Evolutionary conservation across 331 rosid species (phyloP).

Genomic region (Telfairia occidentalis): DNA sequence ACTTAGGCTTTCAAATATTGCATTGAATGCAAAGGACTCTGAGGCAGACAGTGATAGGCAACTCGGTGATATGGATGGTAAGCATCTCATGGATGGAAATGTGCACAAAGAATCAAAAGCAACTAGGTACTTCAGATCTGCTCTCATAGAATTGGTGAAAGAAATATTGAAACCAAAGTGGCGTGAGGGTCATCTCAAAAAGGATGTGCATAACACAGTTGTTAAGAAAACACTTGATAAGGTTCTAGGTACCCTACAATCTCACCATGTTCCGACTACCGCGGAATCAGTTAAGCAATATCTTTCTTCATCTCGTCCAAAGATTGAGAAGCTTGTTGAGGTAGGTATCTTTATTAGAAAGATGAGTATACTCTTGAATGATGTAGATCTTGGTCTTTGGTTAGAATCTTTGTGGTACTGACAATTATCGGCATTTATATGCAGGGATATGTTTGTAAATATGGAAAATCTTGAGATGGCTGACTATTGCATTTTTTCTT

Average conservation of each 20-base stretch:
- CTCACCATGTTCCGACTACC: slow-evolving; percentile 66
- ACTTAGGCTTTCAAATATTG: slow-evolving; percentile 35
- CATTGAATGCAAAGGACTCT: slow-evolving; percentile 26
- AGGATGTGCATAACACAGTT: slow-evolving; percentile 65
- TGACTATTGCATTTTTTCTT: slow-evolving; percentile 21
- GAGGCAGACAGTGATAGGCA: slow-evolving; percentile 35
- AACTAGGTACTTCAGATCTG: slow-evolving; percentile 38
- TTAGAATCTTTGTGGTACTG: slow-evolving; percentile 20
- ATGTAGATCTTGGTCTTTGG: slow-evolving; percentile 7
- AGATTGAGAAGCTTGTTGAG: slow-evolving; percentile 73
- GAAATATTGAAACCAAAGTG: slow-evolving; percentile 83
- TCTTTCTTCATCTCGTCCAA: slow-evolving; percentile 48
- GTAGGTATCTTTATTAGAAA: slow-evolving; percentile 36
- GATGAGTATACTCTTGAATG: slow-evolving; percentile 16
- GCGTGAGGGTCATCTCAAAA: slow-evolving; percentile 75
- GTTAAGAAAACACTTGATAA: slow-evolving; percentile 80
- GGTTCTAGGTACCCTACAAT: slow-evolving; percentile 59
- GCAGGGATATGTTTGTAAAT: slow-evolving; percentile 92
- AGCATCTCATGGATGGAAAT: slow-evolving; percentile 29
- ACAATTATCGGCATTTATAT: slow-evolving; percentile 29
- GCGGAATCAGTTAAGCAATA: slow-evolving; percentile 47
- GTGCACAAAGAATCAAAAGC: slow-evolving; percentile 47
- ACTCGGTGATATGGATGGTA: slow-evolving; percentile 35
- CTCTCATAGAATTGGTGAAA: slow-evolving; percentile 74
- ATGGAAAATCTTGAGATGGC: slow-evolving; percentile 63